Conservation (phyloP, 805 yeast species). For the Kurtzmaniella fragi region DNA sequence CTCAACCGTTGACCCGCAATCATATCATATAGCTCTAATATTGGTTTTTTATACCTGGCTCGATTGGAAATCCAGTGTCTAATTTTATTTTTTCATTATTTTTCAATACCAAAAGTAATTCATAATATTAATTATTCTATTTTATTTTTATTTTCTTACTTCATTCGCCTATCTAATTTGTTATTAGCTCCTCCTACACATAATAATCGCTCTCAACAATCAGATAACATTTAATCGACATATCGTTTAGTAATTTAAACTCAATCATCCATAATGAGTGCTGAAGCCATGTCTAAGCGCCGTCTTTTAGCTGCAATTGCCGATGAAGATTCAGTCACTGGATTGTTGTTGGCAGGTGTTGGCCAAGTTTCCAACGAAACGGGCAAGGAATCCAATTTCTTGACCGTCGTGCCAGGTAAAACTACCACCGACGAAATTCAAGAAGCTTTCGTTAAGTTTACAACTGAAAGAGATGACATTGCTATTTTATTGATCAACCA, state of each 20-base stretch:
- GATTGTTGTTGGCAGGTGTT: conserved; percentile 89
- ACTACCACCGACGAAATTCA: conserved; percentile 74
- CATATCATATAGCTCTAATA: too few relatives aligned
- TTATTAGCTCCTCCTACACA: too few relatives aligned
- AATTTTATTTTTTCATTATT: too few relatives aligned
- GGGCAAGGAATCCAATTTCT: conserved; percentile 74
- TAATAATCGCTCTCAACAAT: too few relatives aligned
- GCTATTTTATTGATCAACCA: conserved; percentile 93
- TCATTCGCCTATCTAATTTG: too few relatives aligned
- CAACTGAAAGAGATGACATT: conserved; percentile 73
- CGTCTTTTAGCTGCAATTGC: conserved; percentile 90
- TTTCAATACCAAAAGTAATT: too few relatives aligned
- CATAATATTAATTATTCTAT: too few relatives aligned
- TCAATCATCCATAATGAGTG: conserved; percentile 15
- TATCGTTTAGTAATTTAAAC: too few relatives aligned
- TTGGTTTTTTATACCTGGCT: too few relatives aligned
- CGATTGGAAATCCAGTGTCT: too few relatives aligned
- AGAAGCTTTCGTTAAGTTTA: conserved; percentile 68
- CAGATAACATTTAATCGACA: too few relatives aligned
- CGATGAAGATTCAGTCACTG: conserved; percentile 97
- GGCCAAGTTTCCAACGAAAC: conserved; percentile 72
- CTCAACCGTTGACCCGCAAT: neutral
- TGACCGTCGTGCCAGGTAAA: conserved; percentile 68
- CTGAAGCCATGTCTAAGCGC: conserved; percentile 57
- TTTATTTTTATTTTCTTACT: neutral